Conservation (phyloP, 2,329 filamentous ascomycete species). For the Neonectria sp. region DNA sequence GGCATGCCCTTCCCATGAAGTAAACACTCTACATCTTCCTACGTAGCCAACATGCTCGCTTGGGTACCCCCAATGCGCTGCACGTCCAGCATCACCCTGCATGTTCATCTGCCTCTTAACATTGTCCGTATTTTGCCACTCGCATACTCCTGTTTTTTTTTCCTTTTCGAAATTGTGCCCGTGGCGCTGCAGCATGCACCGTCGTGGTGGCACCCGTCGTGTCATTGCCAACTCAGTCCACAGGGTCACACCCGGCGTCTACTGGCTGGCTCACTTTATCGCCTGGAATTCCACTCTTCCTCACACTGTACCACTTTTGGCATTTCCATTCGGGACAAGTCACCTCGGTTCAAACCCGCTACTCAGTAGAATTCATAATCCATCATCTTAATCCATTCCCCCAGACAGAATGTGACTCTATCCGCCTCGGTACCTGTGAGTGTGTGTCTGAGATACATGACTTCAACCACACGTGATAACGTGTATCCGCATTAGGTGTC, state of each 20-base stretch:
- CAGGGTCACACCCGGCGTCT: conserved; percentile 20
- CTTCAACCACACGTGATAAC: conserved; percentile 24
- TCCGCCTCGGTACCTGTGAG: conserved; percentile 12
- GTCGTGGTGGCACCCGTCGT: conserved; percentile 22
- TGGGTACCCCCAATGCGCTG: conserved; percentile 18
- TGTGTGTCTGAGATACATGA: conserved; percentile 30
- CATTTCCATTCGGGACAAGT: neutral
- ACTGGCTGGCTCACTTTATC: conserved; percentile 22
- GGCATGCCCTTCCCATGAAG: neutral
- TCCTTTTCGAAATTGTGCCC: conserved; percentile 17
- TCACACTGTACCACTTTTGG: neutral
- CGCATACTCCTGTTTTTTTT: conserved; percentile 8
- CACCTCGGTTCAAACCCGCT: conserved; percentile 8
- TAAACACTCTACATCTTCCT: neutral
- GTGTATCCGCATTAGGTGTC: conserved; percentile 2
- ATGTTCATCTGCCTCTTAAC: conserved; percentile 11
- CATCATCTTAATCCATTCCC: conserved; percentile 5
- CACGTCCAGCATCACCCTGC: conserved; percentile 26
- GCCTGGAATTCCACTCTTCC: neutral
- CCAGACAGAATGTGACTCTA: conserved; percentile 2
- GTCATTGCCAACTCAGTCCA: conserved; percentile 30
- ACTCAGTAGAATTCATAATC: neutral
- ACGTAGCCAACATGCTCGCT: conserved; percentile 15
- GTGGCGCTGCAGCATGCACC: conserved; percentile 26
- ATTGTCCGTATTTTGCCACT: neutral